Conservation (phyloP, 2,329 filamentous ascomycete genomes). For the Paracorniculantispora psalliotae region DNA sequence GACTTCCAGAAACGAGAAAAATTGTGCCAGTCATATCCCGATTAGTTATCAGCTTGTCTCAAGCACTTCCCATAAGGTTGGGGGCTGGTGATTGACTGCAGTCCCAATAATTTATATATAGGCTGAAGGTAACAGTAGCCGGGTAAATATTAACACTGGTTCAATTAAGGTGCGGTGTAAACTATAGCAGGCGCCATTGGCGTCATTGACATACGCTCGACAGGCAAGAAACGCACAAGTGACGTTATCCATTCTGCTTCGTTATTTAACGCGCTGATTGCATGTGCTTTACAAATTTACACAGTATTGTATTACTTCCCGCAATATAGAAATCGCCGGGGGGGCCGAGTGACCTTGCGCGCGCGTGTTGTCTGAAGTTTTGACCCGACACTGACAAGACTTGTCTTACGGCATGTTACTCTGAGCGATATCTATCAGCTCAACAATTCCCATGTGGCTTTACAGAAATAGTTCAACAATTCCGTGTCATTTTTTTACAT, state of each 20-base stretch:
- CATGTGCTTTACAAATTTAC: not conserved
- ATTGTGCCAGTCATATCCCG: too few species aligned
- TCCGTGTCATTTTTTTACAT: too few species aligned
- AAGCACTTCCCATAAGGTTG: too few species aligned
- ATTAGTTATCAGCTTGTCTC: too few species aligned
- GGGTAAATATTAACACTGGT: not conserved
- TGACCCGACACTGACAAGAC: too few species aligned
- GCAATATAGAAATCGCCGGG: not conserved
- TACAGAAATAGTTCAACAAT: too few species aligned
- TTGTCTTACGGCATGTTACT: too few species aligned
- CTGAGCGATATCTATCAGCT: too few species aligned
- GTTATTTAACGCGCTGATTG: not conserved
- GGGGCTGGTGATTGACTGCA: too few species aligned
- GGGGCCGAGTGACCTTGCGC: not conserved
- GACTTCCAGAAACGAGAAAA: too few species aligned
- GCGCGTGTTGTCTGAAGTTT: not conserved
- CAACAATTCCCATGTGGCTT: too few species aligned
- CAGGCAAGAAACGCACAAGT: not conserved
- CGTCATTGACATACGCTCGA: not conserved
- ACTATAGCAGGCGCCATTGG: not conserved
- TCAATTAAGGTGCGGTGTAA: not conserved
- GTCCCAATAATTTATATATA: not conserved
- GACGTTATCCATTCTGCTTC: not conserved
- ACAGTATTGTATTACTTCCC: not conserved
- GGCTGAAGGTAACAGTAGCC: not conserved